Percentiles rank a stretch among this genome's conserved stretches.
Evolutionary conservation across 495 filamentous ascomycete species (phyloP).

Genomic region (Aspergillus bertholletiae): DNA sequence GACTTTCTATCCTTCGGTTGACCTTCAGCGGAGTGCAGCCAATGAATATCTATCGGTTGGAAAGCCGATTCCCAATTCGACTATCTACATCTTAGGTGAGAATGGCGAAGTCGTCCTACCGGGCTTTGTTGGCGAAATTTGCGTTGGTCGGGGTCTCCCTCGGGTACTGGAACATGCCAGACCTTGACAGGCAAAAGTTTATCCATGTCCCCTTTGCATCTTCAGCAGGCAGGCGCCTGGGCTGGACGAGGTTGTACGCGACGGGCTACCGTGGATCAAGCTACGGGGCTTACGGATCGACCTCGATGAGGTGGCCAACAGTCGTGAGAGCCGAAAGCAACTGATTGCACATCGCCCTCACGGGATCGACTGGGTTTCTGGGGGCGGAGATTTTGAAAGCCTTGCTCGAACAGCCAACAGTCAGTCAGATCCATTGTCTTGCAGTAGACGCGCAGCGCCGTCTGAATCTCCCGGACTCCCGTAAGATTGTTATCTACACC

Average conservation of each 20-base stretch:
- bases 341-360: no score
- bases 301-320: slow-evolving; percentile 43
- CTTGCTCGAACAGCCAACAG: no score
- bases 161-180: neutral
- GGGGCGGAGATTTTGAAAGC: no score
- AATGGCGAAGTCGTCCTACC: slow-evolving; percentile 33
- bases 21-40: neutral
- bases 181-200: slow-evolving; percentile 24
- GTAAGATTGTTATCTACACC: no score
- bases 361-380: no score
- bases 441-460: no score
- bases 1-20: no score
- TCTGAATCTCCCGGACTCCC: no score
- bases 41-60: neutral
- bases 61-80: slow-evolving; percentile 36
- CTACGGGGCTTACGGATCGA: slow-evolving; percentile 51
- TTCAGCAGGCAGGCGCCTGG: neutral
- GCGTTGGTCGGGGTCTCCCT: slow-evolving; percentile 40
- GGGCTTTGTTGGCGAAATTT: slow-evolving; percentile 44
- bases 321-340: no score
- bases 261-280: slow-evolving; percentile 30
- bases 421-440: no score
- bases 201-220: slow-evolving; percentile 13
- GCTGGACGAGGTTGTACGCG: neutral
- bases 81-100: slow-evolving; percentile 46